These are phyloP conservation scores for Artemisia argyi DNA, from an alignment of 129 eudicot genomes.

Conservation along the genomic window DNA sequence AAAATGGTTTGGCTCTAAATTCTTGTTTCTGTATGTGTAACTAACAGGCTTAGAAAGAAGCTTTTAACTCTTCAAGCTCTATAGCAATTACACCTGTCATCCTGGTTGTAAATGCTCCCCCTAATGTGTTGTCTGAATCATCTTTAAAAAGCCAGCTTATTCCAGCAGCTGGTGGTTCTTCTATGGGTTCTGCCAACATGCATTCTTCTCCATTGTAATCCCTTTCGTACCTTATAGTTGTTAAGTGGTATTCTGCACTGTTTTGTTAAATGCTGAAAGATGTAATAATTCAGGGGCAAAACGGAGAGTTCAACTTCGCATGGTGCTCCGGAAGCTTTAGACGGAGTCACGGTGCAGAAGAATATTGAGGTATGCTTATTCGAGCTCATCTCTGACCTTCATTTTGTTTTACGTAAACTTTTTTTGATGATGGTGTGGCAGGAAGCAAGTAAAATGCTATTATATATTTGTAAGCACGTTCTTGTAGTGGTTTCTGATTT, in stretches of 20 bases:
- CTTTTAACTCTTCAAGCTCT: constrained; percentile 58
- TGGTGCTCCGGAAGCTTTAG: constrained; percentile 42
- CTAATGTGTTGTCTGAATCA: constrained; percentile 45
- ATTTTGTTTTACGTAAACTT: background rate
- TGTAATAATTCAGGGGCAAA: constrained; percentile 42
- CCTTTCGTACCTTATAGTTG: constrained; percentile 10
- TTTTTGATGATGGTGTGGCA: constrained; percentile 31
- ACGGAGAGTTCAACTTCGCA: constrained; percentile 37
- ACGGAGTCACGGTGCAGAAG: constrained; percentile 46
- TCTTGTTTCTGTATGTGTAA: constrained; percentile 39
- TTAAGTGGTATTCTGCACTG: background rate
- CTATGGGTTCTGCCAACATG: constrained; percentile 31
- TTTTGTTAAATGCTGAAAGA: constrained; percentile 9
- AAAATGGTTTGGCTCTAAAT: constrained; percentile 16
- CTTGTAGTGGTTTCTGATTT: too few relatives aligned
- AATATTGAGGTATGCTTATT: constrained; percentile 64
- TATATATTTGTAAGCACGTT: too few relatives aligned
- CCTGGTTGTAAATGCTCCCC: constrained; percentile 42
- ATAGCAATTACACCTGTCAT: constrained; percentile 45
- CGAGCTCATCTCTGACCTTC: too few relatives aligned
- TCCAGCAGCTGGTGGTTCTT: constrained; percentile 39
- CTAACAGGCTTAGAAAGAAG: constrained; percentile 81
- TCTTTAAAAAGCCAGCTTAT: constrained; percentile 22
- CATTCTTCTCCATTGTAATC: constrained; percentile 47
- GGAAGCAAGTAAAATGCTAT: constrained; percentile 48